phyloP scores from a whole-genome alignment of 352 stramenopile genomes.

The Lagenidium sp. region DNA sequence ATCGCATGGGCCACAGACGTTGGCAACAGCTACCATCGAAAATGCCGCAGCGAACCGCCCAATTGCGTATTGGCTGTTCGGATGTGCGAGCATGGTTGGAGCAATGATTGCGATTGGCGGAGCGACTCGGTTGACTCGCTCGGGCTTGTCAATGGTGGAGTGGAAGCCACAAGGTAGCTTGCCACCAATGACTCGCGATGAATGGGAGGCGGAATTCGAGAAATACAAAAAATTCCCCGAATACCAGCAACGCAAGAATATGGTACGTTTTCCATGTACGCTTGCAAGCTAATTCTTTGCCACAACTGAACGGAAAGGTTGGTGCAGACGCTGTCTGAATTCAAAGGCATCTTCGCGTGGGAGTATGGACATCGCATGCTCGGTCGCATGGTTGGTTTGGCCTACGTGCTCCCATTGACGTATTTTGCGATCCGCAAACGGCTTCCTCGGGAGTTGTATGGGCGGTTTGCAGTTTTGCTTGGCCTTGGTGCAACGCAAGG shows the following conservation, averaged over 20 bases:
- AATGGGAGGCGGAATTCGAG: conserved; percentile 96
- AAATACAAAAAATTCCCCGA: conserved; percentile 98
- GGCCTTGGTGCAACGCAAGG: conserved; percentile 59
- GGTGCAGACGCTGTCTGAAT: conserved; percentile 92
- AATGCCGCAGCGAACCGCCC: conserved; percentile 79
- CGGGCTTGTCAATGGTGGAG: conserved; percentile 95
- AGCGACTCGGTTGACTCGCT: conserved; percentile 95
- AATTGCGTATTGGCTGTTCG: conserved; percentile 93
- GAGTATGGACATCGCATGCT: conserved; percentile 98
- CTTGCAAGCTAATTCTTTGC: too few species aligned
- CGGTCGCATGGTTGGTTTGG: conserved; percentile 90
- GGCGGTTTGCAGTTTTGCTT: conserved; percentile 52
- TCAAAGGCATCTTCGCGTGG: conserved; percentile 97
- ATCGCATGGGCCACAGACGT: conserved; percentile 22
- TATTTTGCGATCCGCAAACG: conserved; percentile 90
- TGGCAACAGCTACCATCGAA: conserved; percentile 61
- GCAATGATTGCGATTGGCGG: conserved; percentile 97
- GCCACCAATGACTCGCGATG: conserved; percentile 86
- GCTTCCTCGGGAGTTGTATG: conserved; percentile 64
- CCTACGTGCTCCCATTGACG: conserved; percentile 88
- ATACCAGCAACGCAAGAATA: conserved; percentile 93
- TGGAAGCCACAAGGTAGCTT: conserved; percentile 95
- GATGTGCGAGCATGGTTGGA: conserved; percentile 90
- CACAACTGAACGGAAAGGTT: too few species aligned
- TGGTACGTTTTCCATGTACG: conserved; percentile 26